Conservation (phyloP, 176 grass and related monocot genomes). For the Eremochloa ophiuroides region DNA sequence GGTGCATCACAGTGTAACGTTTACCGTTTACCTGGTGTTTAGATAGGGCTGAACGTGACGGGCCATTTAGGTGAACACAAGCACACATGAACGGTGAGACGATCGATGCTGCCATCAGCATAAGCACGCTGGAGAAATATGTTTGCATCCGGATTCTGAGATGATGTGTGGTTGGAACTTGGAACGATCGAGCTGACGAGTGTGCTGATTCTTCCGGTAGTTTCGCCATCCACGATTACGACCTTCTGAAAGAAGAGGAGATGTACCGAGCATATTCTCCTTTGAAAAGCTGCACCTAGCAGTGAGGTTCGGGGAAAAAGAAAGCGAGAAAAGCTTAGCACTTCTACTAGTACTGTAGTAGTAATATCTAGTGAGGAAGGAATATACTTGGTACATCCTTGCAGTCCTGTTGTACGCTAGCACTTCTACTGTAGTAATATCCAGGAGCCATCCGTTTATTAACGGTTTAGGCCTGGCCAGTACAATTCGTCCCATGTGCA, state of each 20-base stretch:
- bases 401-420: background rate
- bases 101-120: background rate
- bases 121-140: background rate
- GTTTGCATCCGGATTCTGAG: background rate
- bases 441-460: background rate
- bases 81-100: background rate
- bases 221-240: background rate
- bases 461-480: background rate
- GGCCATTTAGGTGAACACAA: background rate
- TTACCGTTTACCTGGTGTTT: background rate
- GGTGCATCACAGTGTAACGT: background rate
- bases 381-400: conserved; percentile 35
- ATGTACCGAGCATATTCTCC: too few species aligned
- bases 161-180: background rate
- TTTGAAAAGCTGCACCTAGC: too few species aligned
- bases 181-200: background rate
- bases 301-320: too few species aligned
- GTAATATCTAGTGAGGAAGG: background rate
- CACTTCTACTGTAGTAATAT: background rate
- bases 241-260: background rate
- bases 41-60: background rate
- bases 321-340: background rate
- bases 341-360: too few species aligned
- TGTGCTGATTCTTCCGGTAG: background rate
- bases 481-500: conserved; percentile 31